Percentiles rank a stretch among this genome's conserved stretches.
Conservation (phyloP, 495 filamentous ascomycete genomes). For the Corynascus novoguineensis region DNA sequence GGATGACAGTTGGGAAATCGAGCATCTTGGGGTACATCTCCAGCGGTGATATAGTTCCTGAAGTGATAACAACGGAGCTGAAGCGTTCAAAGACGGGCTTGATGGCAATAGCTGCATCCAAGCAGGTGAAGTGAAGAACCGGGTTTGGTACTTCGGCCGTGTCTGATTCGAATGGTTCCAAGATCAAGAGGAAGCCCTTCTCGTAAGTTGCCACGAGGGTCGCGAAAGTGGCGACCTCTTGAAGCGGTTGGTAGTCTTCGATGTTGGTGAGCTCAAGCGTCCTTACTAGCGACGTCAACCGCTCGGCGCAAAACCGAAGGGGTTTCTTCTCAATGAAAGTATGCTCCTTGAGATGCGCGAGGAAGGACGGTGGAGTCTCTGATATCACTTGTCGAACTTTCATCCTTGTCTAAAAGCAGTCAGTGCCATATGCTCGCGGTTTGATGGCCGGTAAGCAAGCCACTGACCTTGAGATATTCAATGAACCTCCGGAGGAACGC, state of each 20-base stretch:
- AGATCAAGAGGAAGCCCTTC: conserved; percentile 90
- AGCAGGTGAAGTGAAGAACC: conserved; percentile 88
- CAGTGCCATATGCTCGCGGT: background rate
- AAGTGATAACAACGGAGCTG: conserved; percentile 96
- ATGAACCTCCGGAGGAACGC: conserved; percentile 93
- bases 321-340: conserved; percentile 98
- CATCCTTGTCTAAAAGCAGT: conserved; percentile 72
- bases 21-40: conserved; percentile 99
- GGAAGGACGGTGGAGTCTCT: conserved; percentile 90
- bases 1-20: conserved; percentile 80
- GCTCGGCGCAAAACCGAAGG: conserved; percentile 89
- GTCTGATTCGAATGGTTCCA: conserved; percentile 95
- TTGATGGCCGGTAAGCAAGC: background rate
- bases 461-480: conserved; percentile 77
- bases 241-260: conserved; percentile 92
- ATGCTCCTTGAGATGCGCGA: conserved; percentile 86
- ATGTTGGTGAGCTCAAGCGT: conserved; percentile 96
- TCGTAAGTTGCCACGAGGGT: conserved; percentile 97
- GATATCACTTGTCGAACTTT: conserved; percentile 96
- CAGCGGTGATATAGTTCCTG: conserved; percentile 90
- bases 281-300: conserved; percentile 87
- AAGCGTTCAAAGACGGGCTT: conserved; percentile 97
- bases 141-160: conserved; percentile 94
- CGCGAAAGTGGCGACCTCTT: conserved; percentile 98
- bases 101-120: conserved; percentile 97